These are phyloP conservation scores for Monosporascus sp. DNA, from an alignment of 2,329 filamentous ascomycete species.

Conservation along the genomic window DNA sequence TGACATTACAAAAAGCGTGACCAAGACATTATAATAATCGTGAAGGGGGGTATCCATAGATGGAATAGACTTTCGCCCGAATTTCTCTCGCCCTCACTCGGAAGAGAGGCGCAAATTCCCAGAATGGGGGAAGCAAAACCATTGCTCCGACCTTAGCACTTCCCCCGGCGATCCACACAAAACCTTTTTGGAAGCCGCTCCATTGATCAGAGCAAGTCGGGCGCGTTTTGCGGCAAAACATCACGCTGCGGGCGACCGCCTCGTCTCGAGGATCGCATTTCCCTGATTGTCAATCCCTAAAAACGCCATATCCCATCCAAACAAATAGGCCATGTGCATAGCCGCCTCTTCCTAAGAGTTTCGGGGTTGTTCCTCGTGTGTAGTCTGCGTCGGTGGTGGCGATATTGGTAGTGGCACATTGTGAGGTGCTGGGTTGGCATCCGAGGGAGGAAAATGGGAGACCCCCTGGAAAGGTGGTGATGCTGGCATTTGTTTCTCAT, in stretches of 20 bases:
- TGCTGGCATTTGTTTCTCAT: constrained; percentile 21
- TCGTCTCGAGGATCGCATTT: neutral
- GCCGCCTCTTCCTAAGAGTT: constrained; percentile 14
- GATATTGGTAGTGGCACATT: constrained; percentile 23
- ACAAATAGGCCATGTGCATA: neutral
- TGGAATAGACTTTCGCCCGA: neutral
- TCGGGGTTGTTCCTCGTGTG: constrained; percentile 18
- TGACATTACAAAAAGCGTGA: neutral
- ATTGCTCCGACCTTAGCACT: neutral
- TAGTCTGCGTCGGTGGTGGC: constrained; percentile 20
- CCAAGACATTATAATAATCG: neutral
- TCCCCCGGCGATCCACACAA: neutral
- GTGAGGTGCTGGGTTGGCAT: constrained; percentile 12
- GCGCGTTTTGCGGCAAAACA: neutral
- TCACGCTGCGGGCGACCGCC: neutral
- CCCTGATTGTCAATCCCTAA: neutral
- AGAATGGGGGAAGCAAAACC: neutral
- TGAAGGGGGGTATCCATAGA: neutral
- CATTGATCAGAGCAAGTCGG: neutral
- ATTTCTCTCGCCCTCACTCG: neutral
- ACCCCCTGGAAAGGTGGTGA: neutral
- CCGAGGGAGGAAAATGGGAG: constrained; percentile 5
- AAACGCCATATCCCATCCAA: neutral
- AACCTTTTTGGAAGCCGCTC: neutral
- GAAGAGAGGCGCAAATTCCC: too few relatives aligned